Percentiles rank a stretch among this genome's conserved stretches.
These are phyloP conservation scores for Sideroxylon spinosum DNA, from an alignment of 179 eudicot genomes.

Conservation along the genomic window DNA sequence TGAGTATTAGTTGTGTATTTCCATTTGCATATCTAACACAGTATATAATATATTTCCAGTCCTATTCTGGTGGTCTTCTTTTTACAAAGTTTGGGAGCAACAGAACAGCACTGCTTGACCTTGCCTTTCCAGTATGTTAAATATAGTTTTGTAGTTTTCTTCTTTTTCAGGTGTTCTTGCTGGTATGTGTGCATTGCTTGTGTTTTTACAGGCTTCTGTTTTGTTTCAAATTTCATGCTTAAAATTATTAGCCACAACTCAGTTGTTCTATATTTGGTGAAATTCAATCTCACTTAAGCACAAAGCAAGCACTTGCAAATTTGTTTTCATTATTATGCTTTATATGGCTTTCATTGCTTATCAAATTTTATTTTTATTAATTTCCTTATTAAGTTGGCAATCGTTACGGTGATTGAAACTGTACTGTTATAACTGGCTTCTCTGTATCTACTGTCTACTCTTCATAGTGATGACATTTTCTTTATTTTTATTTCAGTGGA, in stretches of 20 bases:
- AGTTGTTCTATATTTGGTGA: neutral
- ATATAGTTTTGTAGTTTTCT: no score
- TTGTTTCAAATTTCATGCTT: neutral
- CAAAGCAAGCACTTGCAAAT: neutral
- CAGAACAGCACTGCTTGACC: slow-evolving; percentile 78
- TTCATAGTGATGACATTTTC: no score
- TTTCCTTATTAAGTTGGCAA: no score
- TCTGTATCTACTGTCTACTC: no score
- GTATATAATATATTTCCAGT: slow-evolving; percentile 36
- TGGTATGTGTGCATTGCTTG: neutral
- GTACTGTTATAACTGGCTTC: no score
- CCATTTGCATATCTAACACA: neutral
- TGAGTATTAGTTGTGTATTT: neutral
- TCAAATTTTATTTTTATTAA: neutral
- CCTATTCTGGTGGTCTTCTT: slow-evolving; percentile 78
- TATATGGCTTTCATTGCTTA: neutral
- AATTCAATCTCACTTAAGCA: neutral
- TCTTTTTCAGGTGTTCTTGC: neutral
- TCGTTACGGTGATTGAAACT: no score
- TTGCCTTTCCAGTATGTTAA: slow-evolving; percentile 72
- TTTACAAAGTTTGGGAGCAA: slow-evolving; percentile 88
- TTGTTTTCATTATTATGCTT: neutral
- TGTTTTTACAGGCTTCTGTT: neutral
- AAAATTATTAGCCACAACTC: no score
- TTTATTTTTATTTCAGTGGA: no score